A percentile compares a stretch with the other conserved stretches of the same genome.
Evolutionary conservation across 1,139 yeast species (phyloP).

Genomic region (Hansenula sp.): DNA sequence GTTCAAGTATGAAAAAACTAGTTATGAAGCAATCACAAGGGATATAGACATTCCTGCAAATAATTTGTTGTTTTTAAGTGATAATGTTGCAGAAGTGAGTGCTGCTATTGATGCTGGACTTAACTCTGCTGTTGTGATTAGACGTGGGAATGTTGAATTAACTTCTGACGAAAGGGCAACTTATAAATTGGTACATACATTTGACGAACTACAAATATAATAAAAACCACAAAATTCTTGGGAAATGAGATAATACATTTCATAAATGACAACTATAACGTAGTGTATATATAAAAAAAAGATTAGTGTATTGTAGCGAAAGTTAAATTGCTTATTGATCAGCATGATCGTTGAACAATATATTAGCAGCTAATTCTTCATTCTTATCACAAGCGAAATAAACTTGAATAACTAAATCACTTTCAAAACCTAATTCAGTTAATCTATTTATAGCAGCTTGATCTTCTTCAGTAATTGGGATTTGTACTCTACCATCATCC

Average conservation of each 20-base stretch:
- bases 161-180: conserved; percentile 16
- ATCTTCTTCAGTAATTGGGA: conserved; percentile 72
- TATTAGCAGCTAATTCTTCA: conserved; percentile 94
- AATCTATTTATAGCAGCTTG: conserved; percentile 82
- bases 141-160: conserved; percentile 73
- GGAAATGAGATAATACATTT: not conserved
- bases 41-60: conserved; percentile 34
- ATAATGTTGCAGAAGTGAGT: conserved; percentile 58
- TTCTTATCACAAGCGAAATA: conserved; percentile 98
- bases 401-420: conserved; percentile 84
- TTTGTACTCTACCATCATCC: conserved; percentile 33
- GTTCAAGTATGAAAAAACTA: conserved; percentile 49
- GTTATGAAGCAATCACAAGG: conserved; percentile 56
- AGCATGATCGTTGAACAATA: conserved; percentile 46
- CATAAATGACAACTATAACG: not conserved
- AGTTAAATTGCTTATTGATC: conserved; percentile 4
- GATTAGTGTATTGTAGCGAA: not conserved
- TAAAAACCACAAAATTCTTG: not conserved
- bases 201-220: conserved; percentile 8
- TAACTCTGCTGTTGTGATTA: conserved; percentile 50
- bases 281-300: not conserved
- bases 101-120: conserved; percentile 75
- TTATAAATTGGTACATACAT: conserved; percentile 6
- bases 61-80: conserved; percentile 66
- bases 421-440: conserved; percentile 89